phyloP scores from a whole-genome alignment of 2,329 filamentous ascomycete species.

The Fusarium miscanthi region DNA sequence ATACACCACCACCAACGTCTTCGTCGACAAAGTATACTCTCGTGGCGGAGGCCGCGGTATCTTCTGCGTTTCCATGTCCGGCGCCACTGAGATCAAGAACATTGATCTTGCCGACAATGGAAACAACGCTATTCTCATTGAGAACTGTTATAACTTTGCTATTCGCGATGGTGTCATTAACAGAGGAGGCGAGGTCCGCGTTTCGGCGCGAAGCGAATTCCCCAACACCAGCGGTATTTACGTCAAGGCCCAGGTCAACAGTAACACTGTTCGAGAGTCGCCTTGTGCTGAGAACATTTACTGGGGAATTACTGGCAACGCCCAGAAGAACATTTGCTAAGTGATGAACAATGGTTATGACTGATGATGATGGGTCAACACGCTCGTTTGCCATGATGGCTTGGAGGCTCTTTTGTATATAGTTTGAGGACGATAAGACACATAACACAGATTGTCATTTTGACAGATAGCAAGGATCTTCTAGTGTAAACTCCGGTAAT shows the following conservation, averaged over 20 bases:
- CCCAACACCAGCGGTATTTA: conserved; percentile 63
- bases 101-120: conserved; percentile 64
- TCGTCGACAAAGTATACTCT: conserved; percentile 63
- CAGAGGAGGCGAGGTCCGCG: conserved; percentile 65
- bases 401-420: background rate
- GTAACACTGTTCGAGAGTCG: conserved; percentile 62
- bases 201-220: conserved; percentile 65
- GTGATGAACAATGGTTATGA: background rate
- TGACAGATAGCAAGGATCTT: background rate
- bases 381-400: background rate
- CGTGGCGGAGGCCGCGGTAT: conserved; percentile 67
- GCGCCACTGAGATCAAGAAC: conserved; percentile 60
- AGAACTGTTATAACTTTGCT: conserved; percentile 68
- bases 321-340: conserved; percentile 53
- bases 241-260: conserved; percentile 61
- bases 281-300: conserved; percentile 65
- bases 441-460: background rate
- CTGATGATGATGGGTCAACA: accelerated
- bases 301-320: conserved; percentile 62
- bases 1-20: conserved; percentile 63
- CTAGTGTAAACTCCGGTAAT: background rate
- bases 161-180: conserved; percentile 63
- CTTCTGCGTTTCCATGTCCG: conserved; percentile 68
- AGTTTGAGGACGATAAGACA: background rate
- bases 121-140: conserved; percentile 67